These are phyloP conservation scores for Neonectria sp. DNA, from an alignment of 2,329 filamentous ascomycete species.

Conservation along the genomic window DNA sequence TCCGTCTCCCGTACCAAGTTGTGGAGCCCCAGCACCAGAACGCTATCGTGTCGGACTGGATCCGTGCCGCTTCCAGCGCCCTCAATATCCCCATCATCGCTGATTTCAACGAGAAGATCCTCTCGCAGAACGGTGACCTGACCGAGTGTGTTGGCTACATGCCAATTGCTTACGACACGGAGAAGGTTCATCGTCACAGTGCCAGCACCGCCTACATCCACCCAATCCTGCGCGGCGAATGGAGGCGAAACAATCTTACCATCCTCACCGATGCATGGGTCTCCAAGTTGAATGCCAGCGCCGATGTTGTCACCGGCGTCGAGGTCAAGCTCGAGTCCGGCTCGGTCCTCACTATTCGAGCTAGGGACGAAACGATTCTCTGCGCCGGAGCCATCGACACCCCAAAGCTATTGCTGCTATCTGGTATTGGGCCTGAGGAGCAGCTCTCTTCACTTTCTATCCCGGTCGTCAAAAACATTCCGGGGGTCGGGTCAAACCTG, in stretches of 20 bases:
- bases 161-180: constrained; percentile 81
- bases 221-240: constrained; percentile 81
- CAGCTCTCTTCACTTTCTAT: constrained; percentile 54
- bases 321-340: constrained; percentile 8
- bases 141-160: constrained; percentile 82
- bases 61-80: constrained; percentile 54
- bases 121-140: constrained; percentile 72
- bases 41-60: background rate
- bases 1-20: constrained; percentile 64
- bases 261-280: constrained; percentile 87
- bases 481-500: constrained; percentile 71
- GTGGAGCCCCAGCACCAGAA: constrained; percentile 1
- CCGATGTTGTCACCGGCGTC: constrained; percentile 76
- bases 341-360: constrained; percentile 35
- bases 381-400: constrained; percentile 67
- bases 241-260: constrained; percentile 81
- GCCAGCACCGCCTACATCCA: constrained; percentile 88
- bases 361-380: constrained; percentile 65
- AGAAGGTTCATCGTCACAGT: constrained; percentile 81
- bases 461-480: constrained; percentile 63
- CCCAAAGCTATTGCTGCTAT: constrained; percentile 66
- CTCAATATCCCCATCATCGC: constrained; percentile 81
- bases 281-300: constrained; percentile 77
- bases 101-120: constrained; percentile 86
- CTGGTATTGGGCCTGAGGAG: constrained; percentile 58